Evolutionary conservation across 768 basidiomycete species (phyloP), one percentile per base, ranked within the genome.

Genomic region (Exsudoporus frostii): DNA sequence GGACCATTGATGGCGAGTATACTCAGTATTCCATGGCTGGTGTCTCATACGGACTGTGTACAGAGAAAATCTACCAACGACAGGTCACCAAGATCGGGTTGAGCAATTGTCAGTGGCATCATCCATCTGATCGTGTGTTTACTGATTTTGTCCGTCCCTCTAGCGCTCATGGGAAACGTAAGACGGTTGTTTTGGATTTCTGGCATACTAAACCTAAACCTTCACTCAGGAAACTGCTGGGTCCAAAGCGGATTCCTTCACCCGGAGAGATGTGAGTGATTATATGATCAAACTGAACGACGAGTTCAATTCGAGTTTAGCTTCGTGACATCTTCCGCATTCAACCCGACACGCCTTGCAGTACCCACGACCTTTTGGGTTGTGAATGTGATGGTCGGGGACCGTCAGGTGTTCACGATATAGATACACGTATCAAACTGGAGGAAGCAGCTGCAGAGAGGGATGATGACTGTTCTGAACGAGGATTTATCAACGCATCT

Each of bases 41-140:
- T 27, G 25, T 24, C 42, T 59, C 42, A 55, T 47, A 39, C 47
- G 36, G 15, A 51, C 38, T 32, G 20, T 44, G 30, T 52, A 3
- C 61, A 91, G 90, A 92, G 72, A 93, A 95, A 73, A 92, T 96
- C 22, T 95, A 82, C 65, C 92, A 98, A 69, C 80, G 96, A 53
- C 95, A 98, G 70, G 85, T 98, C 29, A 97, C 92, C 17, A 98
- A 98, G 71, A 79, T 92, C 11, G 95, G 92, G 5, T 72, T 98
- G 43, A 93, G 92, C 57, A 84, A 90, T 58, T 91, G 90, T 91
- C 61, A 71, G 84, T 75, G 15, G 7, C 58, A 10, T 25, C 48
- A 66, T 52, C 53, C n/a, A 15, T 36, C 13, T 32, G 20, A 33
- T 47, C 13, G 17, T 17, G 32, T 48, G 6, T 40, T 51, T 37